Base-by-base conservation (phyloP, 176 grass and related monocot species). In the Oryza longistaminata region DNA sequence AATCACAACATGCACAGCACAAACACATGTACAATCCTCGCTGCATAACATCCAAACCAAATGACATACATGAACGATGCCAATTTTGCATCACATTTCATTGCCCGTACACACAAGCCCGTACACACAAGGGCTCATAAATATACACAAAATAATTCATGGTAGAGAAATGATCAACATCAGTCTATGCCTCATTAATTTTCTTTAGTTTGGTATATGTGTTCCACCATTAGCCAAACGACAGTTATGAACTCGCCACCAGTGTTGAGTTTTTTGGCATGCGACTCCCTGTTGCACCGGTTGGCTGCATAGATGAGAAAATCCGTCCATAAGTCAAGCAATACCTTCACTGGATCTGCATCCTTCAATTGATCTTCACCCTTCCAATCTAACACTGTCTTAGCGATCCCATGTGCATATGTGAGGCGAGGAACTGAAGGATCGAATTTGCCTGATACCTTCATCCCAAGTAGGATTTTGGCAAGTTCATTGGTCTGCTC, bases 211-310 rank as follows among this genome's bases (percentile, higher is more conserved):
- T 68, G 25, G 14, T 71, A 39, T 11, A 71, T 17, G 40, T 37
- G 9, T 0, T 85, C 40, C 1, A 0, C 2, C 53, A 86, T 12
- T 26, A 86, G 50, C 84, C 75, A 86, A 10, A 46, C 44, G 10
- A 46, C 10, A 11, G 44, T 46, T 11, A 6, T 46, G 2, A 85
- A 10, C 64, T 77, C 82, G 12, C 34, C 21, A 1, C 64, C 82
- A 58, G 10, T 60, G 21, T 24, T 52, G 48, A 85, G 73, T 34
- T 85, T 77, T 64, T 70, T 70, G 22, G 73, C 65, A 70, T 85
- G 73, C 14, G 64, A 77, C 64, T 85, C 72, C 61, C 71, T 84
- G 26, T 62, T 75, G 61, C 82, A 75, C 11, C 21, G 9, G 2
- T 85, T 65, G 50, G 66, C 66, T 1, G 49, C 65, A 14, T 78